These are phyloP conservation scores for Herpetomonas tarakana DNA, from an alignment of 208 protist genomes.

Conservation along the genomic window DNA sequence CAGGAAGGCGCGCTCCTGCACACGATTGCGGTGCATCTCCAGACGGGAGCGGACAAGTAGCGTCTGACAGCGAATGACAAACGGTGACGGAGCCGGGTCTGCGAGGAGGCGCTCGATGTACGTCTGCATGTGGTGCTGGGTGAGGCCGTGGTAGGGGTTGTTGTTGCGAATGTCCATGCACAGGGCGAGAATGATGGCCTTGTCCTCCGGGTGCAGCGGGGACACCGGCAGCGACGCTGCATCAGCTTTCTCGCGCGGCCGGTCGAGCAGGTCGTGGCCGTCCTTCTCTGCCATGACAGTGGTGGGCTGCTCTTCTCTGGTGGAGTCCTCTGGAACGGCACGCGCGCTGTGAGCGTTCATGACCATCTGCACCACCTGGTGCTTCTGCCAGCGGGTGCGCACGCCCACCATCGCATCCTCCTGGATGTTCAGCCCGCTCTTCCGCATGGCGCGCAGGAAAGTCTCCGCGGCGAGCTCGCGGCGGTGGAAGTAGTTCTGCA, in stretches of 20 bases:
- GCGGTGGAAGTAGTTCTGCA: slow-evolving; percentile 87
- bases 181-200: slow-evolving; percentile 83
- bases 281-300: slow-evolving; percentile 73
- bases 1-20: slow-evolving; percentile 85
- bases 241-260: slow-evolving; percentile 59
- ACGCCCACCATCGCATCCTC: slow-evolving; percentile 85
- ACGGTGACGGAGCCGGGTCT: slow-evolving; percentile 66
- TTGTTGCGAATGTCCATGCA: slow-evolving; percentile 85
- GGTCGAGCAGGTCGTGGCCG: slow-evolving; percentile 82
- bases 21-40: slow-evolving; percentile 70
- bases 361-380: slow-evolving; percentile 81
- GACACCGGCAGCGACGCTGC: slow-evolving; percentile 21
- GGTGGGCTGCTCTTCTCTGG: slow-evolving; percentile 33
- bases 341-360: slow-evolving; percentile 58
- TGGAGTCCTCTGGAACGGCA: slow-evolving; percentile 23
- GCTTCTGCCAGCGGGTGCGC: slow-evolving; percentile 89
- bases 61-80: slow-evolving; percentile 67
- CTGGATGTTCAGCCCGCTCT: slow-evolving; percentile 66
- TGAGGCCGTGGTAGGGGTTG: slow-evolving; percentile 89
- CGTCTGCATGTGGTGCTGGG: slow-evolving; percentile 83
- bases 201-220: slow-evolving; percentile 79
- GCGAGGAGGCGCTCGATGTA: slow-evolving; percentile 87
- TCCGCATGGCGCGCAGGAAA: slow-evolving; percentile 53
- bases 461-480: slow-evolving; percentile 64
- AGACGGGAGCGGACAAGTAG: slow-evolving; percentile 76